Conservation (phyloP, 345 rosid species). For the Theobroma cacao region DNA sequence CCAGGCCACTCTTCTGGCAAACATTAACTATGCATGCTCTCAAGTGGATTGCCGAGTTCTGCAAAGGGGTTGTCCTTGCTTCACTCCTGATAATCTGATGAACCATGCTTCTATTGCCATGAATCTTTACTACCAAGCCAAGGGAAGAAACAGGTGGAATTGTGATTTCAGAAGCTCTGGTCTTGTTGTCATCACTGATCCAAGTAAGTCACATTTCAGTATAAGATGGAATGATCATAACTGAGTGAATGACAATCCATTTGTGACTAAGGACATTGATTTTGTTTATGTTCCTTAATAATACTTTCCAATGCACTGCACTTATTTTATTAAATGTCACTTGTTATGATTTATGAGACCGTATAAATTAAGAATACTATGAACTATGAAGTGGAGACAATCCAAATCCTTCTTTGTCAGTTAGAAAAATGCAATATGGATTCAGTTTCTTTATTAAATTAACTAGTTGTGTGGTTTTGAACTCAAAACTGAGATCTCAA, state of each 20-base stretch:
- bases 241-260: neutral
- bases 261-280: neutral
- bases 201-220: conserved; percentile 36
- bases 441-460: neutral
- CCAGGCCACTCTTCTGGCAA: conserved; percentile 40
- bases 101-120: conserved; percentile 70
- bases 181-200: conserved; percentile 55
- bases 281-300: neutral
- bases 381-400: neutral
- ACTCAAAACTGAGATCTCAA: neutral
- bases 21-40: conserved; percentile 59
- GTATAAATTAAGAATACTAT: no score
- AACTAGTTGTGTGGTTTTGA: neutral
- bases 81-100: conserved; percentile 42
- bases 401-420: neutral
- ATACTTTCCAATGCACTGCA: neutral
- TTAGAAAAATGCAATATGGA: neutral
- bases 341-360: no score
- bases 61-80: conserved; percentile 49
- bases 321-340: no score
- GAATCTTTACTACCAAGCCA: conserved; percentile 71
- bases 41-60: conserved; percentile 52
- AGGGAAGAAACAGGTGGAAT: conserved; percentile 61
- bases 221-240: neutral
- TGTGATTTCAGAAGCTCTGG: conserved; percentile 63